Percentiles rank a stretch among this genome's conserved stretches.
These are phyloP conservation scores for Metschnikowia lunata DNA, from an alignment of 805 yeast genomes.

Conservation along the genomic window DNA sequence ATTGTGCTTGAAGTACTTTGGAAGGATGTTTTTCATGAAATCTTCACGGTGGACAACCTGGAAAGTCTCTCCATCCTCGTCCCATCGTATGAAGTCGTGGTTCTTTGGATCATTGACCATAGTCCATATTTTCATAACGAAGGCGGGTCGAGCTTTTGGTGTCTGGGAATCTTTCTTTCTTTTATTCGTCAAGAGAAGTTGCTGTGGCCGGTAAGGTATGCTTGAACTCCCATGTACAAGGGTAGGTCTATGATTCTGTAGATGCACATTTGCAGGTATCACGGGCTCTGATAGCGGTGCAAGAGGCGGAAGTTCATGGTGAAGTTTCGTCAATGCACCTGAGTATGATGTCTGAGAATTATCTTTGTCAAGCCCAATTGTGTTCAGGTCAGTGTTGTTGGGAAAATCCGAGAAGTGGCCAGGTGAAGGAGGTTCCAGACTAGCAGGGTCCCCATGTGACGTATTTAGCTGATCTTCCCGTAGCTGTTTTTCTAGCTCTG, in stretches of 20 bases:
- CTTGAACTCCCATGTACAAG: conserved; percentile 9
- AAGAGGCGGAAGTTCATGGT: conserved; percentile 14
- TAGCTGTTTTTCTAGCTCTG: conserved; percentile 6
- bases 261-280: conserved; percentile 8
- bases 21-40: conserved; percentile 79
- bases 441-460: background rate
- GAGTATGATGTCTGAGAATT: background rate
- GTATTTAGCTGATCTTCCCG: conserved; percentile 1
- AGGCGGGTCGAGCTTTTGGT: conserved; percentile 74
- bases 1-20: conserved; percentile 90
- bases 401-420: conserved; percentile 8
- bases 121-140: conserved; percentile 89
- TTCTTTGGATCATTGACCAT: conserved; percentile 86
- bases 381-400: background rate
- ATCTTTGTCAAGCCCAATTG: background rate
- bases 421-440: background rate
- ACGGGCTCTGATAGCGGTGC: conserved; percentile 18
- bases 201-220: conserved; percentile 9
- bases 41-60: conserved; percentile 79
- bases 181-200: conserved; percentile 14
- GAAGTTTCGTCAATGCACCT: conserved; percentile 13
- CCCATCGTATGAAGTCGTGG: conserved; percentile 74
- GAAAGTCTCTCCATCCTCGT: conserved; percentile 78
- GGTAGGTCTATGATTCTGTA: conserved; percentile 8
- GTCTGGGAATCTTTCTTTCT: conserved; percentile 30